phyloP scores from a whole-genome alignment of 441 rosid species.

The Rhodomyrtus psidioides region DNA sequence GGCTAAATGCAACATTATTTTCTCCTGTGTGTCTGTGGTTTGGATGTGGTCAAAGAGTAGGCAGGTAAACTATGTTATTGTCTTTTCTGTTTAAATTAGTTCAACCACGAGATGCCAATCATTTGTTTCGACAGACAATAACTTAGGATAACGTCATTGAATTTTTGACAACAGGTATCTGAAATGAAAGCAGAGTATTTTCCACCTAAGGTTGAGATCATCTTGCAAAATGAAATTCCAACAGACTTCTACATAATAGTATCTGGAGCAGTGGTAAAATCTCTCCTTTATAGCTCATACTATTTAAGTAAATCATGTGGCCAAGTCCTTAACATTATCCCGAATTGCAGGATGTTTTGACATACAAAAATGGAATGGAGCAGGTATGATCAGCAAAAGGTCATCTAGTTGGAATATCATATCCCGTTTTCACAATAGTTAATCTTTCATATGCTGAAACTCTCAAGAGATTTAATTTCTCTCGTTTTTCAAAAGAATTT shows the following conservation, averaged over 20 bases:
- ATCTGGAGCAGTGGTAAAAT: slow-evolving; percentile 82
- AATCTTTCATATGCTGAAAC: background rate
- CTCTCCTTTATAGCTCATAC: background rate
- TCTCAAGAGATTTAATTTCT: background rate
- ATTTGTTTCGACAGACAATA: background rate
- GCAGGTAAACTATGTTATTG: background rate
- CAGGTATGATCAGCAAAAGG: slow-evolving; percentile 43
- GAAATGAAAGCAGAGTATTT: slow-evolving; percentile 86
- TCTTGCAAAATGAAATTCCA: slow-evolving; percentile 82
- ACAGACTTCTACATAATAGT: slow-evolving; percentile 85
- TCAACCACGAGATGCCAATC: background rate
- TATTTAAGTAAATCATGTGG: background rate
- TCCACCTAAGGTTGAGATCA: slow-evolving; percentile 84
- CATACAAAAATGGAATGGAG: slow-evolving; percentile 62
- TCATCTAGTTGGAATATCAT: background rate
- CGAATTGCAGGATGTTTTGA: slow-evolving; percentile 59
- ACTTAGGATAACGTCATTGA: background rate
- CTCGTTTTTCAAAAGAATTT: no score
- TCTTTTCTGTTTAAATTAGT: background rate
- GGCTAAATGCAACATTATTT: background rate
- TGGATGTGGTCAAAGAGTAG: background rate
- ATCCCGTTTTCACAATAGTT: background rate
- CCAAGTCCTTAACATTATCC: slow-evolving; percentile 9
- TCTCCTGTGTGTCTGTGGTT: background rate
- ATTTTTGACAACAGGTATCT: slow-evolving; percentile 42